These are phyloP conservation scores for Aspergillus flavus DNA, from an alignment of 2,329 filamentous ascomycete genomes.

Conservation along the genomic window DNA sequence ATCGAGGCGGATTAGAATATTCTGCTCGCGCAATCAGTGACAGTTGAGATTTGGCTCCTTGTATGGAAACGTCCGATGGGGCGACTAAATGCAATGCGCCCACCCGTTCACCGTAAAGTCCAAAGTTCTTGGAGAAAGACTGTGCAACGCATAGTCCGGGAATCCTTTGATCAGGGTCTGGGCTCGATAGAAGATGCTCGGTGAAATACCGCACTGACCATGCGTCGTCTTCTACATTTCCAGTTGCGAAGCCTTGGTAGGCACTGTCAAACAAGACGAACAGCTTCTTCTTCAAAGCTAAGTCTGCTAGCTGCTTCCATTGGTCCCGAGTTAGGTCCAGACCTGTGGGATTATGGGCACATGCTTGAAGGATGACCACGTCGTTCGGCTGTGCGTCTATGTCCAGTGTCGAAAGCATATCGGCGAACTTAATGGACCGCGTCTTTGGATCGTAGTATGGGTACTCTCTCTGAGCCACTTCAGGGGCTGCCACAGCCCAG, in stretches of 20 bases:
- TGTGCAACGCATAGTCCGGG: conserved; percentile 48
- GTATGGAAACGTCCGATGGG: conserved; percentile 2
- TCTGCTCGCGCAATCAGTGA: conserved; percentile 29
- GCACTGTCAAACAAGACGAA: conserved; percentile 94
- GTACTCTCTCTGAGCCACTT: conserved; percentile 65
- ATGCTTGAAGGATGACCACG: conserved; percentile 85
- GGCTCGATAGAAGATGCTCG: conserved; percentile 8
- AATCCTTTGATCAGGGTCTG: neutral
- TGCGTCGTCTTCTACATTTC: conserved; percentile 75
- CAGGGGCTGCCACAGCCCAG: conserved; percentile 52
- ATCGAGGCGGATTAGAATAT: conserved; percentile 31
- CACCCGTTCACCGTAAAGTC: conserved; percentile 86
- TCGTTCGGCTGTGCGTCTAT: conserved; percentile 75
- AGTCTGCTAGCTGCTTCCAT: conserved; percentile 76
- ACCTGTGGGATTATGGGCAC: conserved; percentile 94
- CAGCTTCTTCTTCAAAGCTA: conserved; percentile 72
- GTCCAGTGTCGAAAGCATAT: conserved; percentile 75
- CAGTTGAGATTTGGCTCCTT: conserved; percentile 12
- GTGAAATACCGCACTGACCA: conserved; percentile 84
- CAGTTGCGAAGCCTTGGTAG: conserved; percentile 91
- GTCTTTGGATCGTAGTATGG: conserved; percentile 75
- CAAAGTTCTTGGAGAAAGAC: conserved; percentile 61
- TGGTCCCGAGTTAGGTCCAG: conserved; percentile 83
- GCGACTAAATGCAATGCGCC: conserved; percentile 72
- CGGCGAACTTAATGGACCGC: conserved; percentile 27